Base-by-base conservation (phyloP, 2,329 filamentous ascomycete genomes). In the Colletotrichum sp. region DNA sequence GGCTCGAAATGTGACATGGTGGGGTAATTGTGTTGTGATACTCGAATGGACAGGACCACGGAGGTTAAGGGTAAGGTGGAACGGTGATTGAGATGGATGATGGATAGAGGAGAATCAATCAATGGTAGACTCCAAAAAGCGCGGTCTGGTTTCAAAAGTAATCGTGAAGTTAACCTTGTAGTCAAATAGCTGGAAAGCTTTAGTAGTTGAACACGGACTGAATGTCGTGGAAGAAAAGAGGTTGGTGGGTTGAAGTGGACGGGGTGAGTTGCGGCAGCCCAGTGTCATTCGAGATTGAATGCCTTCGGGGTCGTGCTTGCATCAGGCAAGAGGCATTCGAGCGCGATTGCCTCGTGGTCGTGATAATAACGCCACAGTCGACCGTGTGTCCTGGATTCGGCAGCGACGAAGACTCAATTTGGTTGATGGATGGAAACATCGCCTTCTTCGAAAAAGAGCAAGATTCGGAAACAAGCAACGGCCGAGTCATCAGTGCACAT, bases 21-120 rank as follows among this genome's bases (percentile, higher is more conserved):
- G 39, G 39, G 39, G 18, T 0, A 1, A 4, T 22, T n/a, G 18
- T n/a, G 3, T 7, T 48, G 39, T 48, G 0, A n/a, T 0, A 12
- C 39, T 48, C 39, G 39, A 48, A 48, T 48, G 39, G 16, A 18
- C 1, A 48, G 39, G 9, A n/a, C 39, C 2, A 48, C 18, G 0
- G 36, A 43, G 16, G 18, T 2, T 1, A 1, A 48, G 5, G 36
- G 36, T 0, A 43, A 43, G 36, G 36, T 43, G 0, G 2, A 48
- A 48, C 18, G 8, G 1, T n/a, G 9, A 12, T 43, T 43, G 5
- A n/a, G 39, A 48, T 22, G 18, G 39, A 48, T n/a, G 39, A 48
- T 48, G 39, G 39, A n/a, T 4, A 6, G 36, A 43, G 36, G 18
- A 6, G 18, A 12, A n/a, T 48, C 1, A 18, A 48, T n/a, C 16